Evolutionary conservation across 768 basidiomycete species (phyloP).

Genomic region (Stropharia rugosoannulata): DNA sequence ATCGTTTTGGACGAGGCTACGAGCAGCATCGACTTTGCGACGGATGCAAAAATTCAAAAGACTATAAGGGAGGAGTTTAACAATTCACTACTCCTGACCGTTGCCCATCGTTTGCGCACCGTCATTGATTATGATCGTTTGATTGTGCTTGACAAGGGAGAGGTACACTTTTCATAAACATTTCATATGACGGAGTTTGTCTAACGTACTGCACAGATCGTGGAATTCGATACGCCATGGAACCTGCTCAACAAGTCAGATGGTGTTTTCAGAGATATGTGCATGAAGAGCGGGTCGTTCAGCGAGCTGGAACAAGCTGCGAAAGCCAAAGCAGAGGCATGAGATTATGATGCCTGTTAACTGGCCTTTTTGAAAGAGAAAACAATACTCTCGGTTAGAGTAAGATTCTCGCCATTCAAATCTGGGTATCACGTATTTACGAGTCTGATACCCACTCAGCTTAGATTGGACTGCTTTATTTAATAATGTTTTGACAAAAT

Average conservation of each 20-base stretch:
- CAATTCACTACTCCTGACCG: constrained; percentile 69
- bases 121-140: constrained; percentile 82
- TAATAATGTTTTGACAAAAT: too few relatives aligned
- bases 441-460: too few relatives aligned
- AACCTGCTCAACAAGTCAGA: constrained; percentile 61
- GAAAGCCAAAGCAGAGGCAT: constrained; percentile 35
- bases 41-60: constrained; percentile 87
- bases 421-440: too few relatives aligned
- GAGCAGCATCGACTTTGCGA: constrained; percentile 83
- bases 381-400: too few relatives aligned
- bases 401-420: too few relatives aligned
- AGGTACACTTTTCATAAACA: constrained; percentile 25
- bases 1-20: constrained; percentile 85
- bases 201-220: constrained; percentile 33
- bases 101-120: constrained; percentile 75
- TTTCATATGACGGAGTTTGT: background rate
- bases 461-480: too few relatives aligned
- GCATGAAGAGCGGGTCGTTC: constrained; percentile 67
- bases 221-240: constrained; percentile 72
- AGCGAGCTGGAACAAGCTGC: constrained; percentile 59
- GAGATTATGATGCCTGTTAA: too few relatives aligned
- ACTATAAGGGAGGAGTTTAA: constrained; percentile 87
- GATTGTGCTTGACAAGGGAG: constrained; percentile 76
- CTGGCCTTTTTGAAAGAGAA: too few relatives aligned
- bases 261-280: constrained; percentile 71